Evolutionary conservation across 139 green algal genomes (phyloP), one percentile per base, ranked within the genome.

Genomic region (Raphidocelis subcapitata): DNA sequence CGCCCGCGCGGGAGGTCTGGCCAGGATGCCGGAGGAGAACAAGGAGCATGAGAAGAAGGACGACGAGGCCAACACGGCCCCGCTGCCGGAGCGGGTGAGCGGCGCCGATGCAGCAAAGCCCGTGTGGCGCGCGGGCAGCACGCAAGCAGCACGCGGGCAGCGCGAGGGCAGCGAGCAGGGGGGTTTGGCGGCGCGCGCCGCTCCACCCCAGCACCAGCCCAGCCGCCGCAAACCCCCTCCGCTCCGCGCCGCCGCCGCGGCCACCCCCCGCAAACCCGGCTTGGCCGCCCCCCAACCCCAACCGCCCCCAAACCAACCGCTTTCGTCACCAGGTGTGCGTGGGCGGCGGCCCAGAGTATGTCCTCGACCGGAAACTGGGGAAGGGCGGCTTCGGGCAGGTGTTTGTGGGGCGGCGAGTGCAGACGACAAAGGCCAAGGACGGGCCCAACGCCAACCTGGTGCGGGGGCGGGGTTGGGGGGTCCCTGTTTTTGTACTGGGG

Each of bases 381-480:
- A 98, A 98, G 79, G 94, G 94, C 52, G 94, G 94, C 60, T 98
- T 98, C 72, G 94, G 94, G 0, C 93, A 98, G 73, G 93, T 98
- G 3, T 98, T 96, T 60, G 81, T 95, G 16, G 93, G 93, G 0
- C 84, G 85, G 2, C 73, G 90, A 1, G 81, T 86, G 10, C 65
- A 79, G 8, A 15, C 79, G 1, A 94, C 80, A 63, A 93, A 89
- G 68, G 77, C 84, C 46, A 92, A 90, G 71, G 88, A 94, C n/a
- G 91, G 88, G 0, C 67, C 85, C 0, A 82, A 92, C 46, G 87
- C 91, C 28, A 96, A 94, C 79, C 56, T 86, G 71, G 91, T 95
- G 55, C 81, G 84, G 29, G 41, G 41, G 8, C 8, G 41, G 12
- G 12, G 41, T 12, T 49, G 12, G 41, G 12, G 41, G 41, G 41